Evolutionary conservation across 164 flowering plant genomes (phyloP), one percentile per base, ranked within the genome.

Genomic region (Protea cynaroides): DNA sequence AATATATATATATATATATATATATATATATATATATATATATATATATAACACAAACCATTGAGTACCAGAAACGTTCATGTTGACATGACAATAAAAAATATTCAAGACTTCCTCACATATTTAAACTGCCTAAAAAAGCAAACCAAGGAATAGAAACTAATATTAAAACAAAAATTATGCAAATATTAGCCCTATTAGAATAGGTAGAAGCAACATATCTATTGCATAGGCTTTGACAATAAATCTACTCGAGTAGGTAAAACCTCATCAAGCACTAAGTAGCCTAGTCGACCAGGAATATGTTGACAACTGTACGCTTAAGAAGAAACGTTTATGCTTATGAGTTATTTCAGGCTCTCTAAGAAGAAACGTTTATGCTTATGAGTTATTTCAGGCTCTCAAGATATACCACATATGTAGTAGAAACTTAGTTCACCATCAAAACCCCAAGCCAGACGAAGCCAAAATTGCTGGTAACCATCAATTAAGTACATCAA

Each of bases 371-470:
- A 24, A 4, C 40, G 9, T 37, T 37, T 9, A 37, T 37, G 40
- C 40, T 37, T 37, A 37, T 37, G 9, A 37, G 4, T 25, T 22
- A 15, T 56, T 12, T 25, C 24, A 25, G 21, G 37, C 51, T 56
- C 53, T 62, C 9, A 54, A 70, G 61, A 69, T 25, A 80, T 84
- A 94, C 99, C 97, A 72, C 89, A 88, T 65, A 94, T 82, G 77
- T 94, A 91, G 77, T 86, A 94, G 81, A 94, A 94, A 75, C 89
- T 88, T 59, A 81, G 29, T 73, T 63, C 83, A 58, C 82, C 82
- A 38, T 82, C 86, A 68, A 94, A 91, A 68, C 86, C 88, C 96
- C 97, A 94, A 11, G 83, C 72, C 59, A 73, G 80, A 56, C 93
- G 90, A 65, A 94, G 86, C 96, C 97, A 88, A 36, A 70, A 83